Percentiles rank a stretch among this genome's conserved stretches.
phyloP scores from a whole-genome alignment of 768 basidiomycete genomes.

The Paxillus ammoniavirescens region DNA sequence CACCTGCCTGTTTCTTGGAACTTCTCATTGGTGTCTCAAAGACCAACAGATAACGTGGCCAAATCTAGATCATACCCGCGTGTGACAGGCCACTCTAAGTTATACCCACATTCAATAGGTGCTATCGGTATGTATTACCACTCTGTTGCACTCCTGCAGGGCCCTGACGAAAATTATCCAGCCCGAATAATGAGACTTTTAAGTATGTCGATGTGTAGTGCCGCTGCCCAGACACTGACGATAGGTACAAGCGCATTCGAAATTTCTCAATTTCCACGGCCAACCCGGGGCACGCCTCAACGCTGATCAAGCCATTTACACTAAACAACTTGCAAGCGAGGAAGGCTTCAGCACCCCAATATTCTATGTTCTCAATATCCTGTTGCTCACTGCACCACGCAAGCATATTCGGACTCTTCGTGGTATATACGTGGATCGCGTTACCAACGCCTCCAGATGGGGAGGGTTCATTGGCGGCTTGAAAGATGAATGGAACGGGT shows the following conservation, averaged over 20 bases:
- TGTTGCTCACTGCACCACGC: constrained; percentile 47
- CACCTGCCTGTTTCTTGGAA: neutral
- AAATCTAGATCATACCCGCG: no score
- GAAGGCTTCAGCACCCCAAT: constrained; percentile 35
- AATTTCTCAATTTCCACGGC: constrained; percentile 37
- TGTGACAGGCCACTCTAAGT: no score
- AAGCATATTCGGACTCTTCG: constrained; percentile 40
- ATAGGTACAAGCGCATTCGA: constrained; percentile 20
- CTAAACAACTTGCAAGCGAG: neutral
- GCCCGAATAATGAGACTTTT: constrained; percentile 12
- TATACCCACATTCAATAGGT: neutral
- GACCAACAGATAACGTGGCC: neutral
- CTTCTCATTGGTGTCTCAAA: no score
- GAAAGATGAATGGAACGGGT: constrained; percentile 46
- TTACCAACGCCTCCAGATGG: constrained; percentile 40
- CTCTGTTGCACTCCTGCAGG: neutral
- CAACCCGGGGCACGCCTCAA: constrained; percentile 36
- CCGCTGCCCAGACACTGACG: neutral
- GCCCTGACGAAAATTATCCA: neutral
- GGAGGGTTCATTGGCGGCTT: constrained; percentile 39
- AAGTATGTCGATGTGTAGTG: neutral
- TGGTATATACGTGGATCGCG: constrained; percentile 44
- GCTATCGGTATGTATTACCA: constrained; percentile 1
- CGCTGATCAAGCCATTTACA: constrained; percentile 26
- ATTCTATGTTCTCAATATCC: constrained; percentile 27